Evolutionary conservation across 148 eudicot species (phyloP).

Genomic region (Cornus florida): DNA sequence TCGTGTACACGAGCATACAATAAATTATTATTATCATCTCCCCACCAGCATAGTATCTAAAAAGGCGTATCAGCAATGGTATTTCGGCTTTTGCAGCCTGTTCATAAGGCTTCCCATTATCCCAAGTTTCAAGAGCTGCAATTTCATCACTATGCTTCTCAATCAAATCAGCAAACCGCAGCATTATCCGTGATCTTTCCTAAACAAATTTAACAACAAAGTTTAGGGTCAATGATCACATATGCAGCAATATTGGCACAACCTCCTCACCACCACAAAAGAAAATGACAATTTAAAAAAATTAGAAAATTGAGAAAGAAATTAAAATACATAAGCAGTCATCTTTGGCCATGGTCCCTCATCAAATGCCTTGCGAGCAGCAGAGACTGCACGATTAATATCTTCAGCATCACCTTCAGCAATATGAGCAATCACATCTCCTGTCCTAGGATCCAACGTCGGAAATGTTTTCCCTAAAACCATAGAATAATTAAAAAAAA

Average conservation of each 20-base stretch:
- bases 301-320: neutral
- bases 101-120: conserved; percentile 62
- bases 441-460: conserved; percentile 75
- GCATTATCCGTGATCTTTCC: conserved; percentile 58
- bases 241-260: neutral
- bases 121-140: conserved; percentile 83
- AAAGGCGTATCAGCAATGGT: conserved; percentile 58
- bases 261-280: neutral
- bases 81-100: conserved; percentile 59
- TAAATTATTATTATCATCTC: neutral
- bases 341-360: conserved; percentile 88
- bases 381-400: conserved; percentile 65
- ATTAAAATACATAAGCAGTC: conserved; percentile 66
- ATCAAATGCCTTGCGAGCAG: conserved; percentile 88
- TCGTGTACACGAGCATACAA: too few species aligned
- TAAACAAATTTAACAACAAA: conserved; percentile 14
- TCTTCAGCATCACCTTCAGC: conserved; percentile 84
- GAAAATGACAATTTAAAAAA: neutral
- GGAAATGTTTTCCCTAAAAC: conserved; percentile 63
- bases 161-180: conserved; percentile 65
- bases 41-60: conserved; percentile 69
- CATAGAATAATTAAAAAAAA: neutral
- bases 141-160: conserved; percentile 72
- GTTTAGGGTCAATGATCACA: neutral
- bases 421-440: conserved; percentile 68